A percentile compares a stretch with the other conserved stretches of the same genome.
Evolutionary conservation across 2,329 filamentous ascomycete species (phyloP).

Genomic region (Beauveria medogensis): DNA sequence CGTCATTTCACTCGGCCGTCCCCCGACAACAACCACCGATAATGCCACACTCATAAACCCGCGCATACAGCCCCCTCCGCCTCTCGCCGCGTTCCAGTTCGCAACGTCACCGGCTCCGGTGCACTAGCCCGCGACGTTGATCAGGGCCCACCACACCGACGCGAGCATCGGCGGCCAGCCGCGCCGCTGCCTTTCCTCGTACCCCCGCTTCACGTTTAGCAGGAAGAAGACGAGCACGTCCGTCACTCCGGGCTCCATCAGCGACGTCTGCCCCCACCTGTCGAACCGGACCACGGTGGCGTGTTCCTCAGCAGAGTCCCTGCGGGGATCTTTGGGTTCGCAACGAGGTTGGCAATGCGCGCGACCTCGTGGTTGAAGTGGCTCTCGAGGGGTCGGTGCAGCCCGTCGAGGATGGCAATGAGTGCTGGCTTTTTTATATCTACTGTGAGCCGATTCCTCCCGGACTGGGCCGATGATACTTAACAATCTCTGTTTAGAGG

Average conservation of each 20-base stretch:
- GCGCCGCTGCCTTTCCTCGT: constrained; percentile 3
- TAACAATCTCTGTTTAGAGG: too few relatives aligned
- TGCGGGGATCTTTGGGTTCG: constrained; percentile 37
- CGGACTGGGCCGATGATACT: too few relatives aligned
- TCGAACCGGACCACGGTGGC: constrained; percentile 39
- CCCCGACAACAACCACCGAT: not conserved
- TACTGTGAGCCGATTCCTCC: too few relatives aligned
- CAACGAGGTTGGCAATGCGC: constrained; percentile 36
- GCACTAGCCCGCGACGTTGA: constrained; percentile 43
- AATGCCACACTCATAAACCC: not conserved
- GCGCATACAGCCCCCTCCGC: not conserved
- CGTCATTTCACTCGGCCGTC: too few relatives aligned
- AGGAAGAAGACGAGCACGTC: constrained; percentile 38
- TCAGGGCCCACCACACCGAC: constrained; percentile 38
- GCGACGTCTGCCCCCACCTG: constrained; percentile 47
- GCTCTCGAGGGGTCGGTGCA: constrained; percentile 34
- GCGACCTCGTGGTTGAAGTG: constrained; percentile 42
- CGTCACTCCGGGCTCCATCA: constrained; percentile 44
- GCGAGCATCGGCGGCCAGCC: constrained; percentile 7
- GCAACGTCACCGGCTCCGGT: constrained; percentile 50
- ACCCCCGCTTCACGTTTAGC: constrained; percentile 18
- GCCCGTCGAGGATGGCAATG: constrained; percentile 33
- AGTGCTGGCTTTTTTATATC: constrained; percentile 21
- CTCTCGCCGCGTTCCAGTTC: constrained; percentile 22
- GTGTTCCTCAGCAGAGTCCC: constrained; percentile 31